A percentile compares a stretch with the other conserved stretches of the same genome.
Conservation (phyloP, 1,284 basidiomycete genomes). For the Caloboletus inedulis region DNA sequence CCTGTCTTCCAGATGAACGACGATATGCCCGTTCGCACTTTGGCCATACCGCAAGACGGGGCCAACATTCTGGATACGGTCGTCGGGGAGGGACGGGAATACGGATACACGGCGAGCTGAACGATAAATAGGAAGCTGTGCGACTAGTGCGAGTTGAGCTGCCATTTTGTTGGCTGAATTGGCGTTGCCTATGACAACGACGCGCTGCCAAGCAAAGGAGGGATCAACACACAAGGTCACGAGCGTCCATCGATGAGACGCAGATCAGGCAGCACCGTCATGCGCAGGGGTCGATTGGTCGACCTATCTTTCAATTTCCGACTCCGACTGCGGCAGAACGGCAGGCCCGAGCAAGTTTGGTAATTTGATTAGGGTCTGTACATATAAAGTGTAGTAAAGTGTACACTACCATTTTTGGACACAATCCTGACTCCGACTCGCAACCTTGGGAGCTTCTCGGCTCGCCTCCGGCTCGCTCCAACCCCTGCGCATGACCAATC, state of each 20-base stretch:
- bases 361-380: too few relatives aligned
- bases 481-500: too few relatives aligned
- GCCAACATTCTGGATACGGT: conserved; percentile 40
- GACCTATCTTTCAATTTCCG: too few relatives aligned
- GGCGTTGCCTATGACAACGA: conserved; percentile 46
- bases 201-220: conserved; percentile 31
- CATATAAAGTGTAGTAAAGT: too few relatives aligned
- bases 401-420: too few relatives aligned
- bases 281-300: too few relatives aligned
- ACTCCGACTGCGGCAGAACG: too few relatives aligned
- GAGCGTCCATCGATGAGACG: neutral
- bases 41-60: conserved; percentile 36
- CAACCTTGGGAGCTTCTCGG: too few relatives aligned
- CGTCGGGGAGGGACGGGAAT: conserved; percentile 42
- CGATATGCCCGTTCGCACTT: conserved; percentile 26
- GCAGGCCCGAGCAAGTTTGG: too few relatives aligned
- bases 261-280: too few relatives aligned
- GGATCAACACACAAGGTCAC: neutral
- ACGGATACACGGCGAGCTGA: conserved; percentile 41
- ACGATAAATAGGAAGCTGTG: conserved; percentile 40
- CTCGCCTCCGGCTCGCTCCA: too few relatives aligned
- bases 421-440: too few relatives aligned
- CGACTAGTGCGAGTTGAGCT: conserved; percentile 39
- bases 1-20: conserved; percentile 35
- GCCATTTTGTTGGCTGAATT: conserved; percentile 50